phyloP scores from a whole-genome alignment of 139 green algal genomes.

The Desmodesmus armatus region DNA sequence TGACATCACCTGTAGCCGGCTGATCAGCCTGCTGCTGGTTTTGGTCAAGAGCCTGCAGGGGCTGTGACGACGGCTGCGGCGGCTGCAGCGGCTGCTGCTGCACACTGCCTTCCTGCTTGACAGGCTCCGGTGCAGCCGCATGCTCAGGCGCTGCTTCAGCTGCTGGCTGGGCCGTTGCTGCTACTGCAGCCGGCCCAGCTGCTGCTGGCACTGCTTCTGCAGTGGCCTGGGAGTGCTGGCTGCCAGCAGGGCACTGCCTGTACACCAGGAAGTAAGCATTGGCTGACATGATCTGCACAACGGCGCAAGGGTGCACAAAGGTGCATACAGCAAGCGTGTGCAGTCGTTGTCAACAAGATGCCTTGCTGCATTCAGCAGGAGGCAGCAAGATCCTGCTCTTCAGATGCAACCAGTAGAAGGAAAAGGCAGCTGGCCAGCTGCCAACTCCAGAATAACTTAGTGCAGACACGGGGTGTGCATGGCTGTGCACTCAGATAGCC shows the following conservation, averaged over 20 bases:
- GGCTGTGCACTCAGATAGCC: too few species aligned
- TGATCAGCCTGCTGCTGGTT: neutral
- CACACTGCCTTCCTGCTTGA: neutral
- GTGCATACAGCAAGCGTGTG: too few species aligned
- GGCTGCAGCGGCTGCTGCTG: neutral
- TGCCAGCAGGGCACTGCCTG: conserved; percentile 21
- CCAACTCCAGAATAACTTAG: too few species aligned
- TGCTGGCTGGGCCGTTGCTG: neutral
- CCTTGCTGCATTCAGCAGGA: too few species aligned
- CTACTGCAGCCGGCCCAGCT: conserved; percentile 13
- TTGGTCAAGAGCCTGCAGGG: too few species aligned
- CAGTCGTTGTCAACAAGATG: too few species aligned
- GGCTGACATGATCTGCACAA: conserved; percentile 52
- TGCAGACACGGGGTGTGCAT: too few species aligned
- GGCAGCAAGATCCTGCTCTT: too few species aligned
- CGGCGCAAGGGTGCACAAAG: too few species aligned
- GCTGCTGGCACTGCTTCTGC: conserved; percentile 1
- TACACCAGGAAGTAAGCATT: conserved; percentile 91
- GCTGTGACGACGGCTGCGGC: too few species aligned
- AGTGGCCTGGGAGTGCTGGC: neutral
- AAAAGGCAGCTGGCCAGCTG: too few species aligned
- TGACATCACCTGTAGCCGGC: neutral
- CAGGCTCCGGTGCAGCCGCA: neutral
- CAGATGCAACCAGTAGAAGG: too few species aligned
- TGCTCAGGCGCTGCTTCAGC: neutral